These are phyloP conservation scores for Arachis hypogaea DNA, from an alignment of 306 rosid species.

Conservation along the genomic window DNA sequence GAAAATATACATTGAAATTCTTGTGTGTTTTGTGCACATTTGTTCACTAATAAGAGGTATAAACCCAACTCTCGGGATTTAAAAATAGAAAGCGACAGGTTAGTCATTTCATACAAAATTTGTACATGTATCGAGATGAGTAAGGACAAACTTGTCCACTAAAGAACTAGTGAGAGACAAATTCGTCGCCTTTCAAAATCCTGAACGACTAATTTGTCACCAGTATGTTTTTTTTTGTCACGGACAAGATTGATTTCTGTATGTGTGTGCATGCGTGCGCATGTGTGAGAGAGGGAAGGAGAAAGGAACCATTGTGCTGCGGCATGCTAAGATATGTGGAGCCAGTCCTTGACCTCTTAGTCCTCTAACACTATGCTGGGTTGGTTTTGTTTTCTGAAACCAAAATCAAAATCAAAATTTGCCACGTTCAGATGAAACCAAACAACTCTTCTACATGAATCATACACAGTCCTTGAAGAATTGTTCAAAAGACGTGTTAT, in stretches of 20 bases:
- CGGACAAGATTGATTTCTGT: too few relatives aligned
- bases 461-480: conserved; percentile 8
- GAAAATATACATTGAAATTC: background rate
- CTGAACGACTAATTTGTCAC: too few relatives aligned
- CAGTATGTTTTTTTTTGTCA: too few relatives aligned
- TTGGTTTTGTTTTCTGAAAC: conserved; percentile 82
- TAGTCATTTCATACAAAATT: too few relatives aligned
- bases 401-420: conserved; percentile 27
- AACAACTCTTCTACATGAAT: background rate
- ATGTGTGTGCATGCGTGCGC: too few relatives aligned
- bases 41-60: background rate
- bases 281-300: background rate
- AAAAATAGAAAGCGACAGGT: background rate
- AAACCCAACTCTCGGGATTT: too few relatives aligned
- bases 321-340: conserved; percentile 81
- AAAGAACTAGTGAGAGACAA: too few relatives aligned
- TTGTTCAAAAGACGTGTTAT: background rate
- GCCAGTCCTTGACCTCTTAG: conserved; percentile 76
- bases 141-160: too few relatives aligned
- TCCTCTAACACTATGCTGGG: conserved; percentile 84
- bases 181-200: too few relatives aligned
- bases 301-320: conserved; percentile 68
- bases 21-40: background rate
- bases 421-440: conserved; percentile 34
- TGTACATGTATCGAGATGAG: too few relatives aligned